A percentile compares a stretch with the other conserved stretches of the same genome.
Conservation (phyloP, 2,329 filamentous ascomycete genomes). For the Chaetothyriales sp. region DNA sequence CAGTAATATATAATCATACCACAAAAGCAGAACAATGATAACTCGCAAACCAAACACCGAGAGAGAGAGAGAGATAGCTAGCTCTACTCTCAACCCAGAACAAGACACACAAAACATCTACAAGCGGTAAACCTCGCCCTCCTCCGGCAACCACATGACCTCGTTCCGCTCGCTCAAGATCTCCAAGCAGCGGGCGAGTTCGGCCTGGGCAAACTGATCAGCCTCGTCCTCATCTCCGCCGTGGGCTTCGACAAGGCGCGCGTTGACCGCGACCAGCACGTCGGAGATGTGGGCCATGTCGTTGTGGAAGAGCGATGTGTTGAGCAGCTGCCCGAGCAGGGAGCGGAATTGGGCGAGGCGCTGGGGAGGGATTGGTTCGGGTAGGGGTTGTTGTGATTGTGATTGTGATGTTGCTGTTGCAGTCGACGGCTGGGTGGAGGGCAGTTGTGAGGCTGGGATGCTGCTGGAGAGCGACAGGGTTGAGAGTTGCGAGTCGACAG, state of each 20-base stretch:
- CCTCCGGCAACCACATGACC: slow-evolving; percentile 53
- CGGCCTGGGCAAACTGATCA: slow-evolving; percentile 49
- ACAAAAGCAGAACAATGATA: background rate
- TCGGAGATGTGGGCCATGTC: slow-evolving; percentile 64
- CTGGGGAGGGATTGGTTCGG: slow-evolving; percentile 38
- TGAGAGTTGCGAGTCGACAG: slow-evolving; percentile 24
- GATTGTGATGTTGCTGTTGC: slow-evolving; percentile 11
- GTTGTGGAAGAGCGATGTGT: slow-evolving; percentile 68
- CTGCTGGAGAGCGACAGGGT: slow-evolving; percentile 59
- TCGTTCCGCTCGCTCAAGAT: slow-evolving; percentile 71
- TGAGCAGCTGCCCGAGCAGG: slow-evolving; percentile 68
- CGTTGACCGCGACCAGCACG: slow-evolving; percentile 69
- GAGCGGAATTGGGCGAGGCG: slow-evolving; percentile 60
- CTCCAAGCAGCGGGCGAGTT: slow-evolving; percentile 63
- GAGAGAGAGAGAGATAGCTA: no score
- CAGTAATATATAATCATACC: no score
- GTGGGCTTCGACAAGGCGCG: slow-evolving; percentile 33
- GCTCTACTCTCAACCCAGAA: no score
- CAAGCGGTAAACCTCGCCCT: slow-evolving; percentile 15
- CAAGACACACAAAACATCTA: slow-evolving; percentile 2
- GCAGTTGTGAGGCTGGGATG: slow-evolving; percentile 61
- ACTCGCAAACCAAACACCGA: no score
- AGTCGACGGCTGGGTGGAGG: slow-evolving; percentile 19
- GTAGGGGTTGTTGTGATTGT: slow-evolving; percentile 25
- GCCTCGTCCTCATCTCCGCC: slow-evolving; percentile 27